Percentiles rank a stretch among this genome's conserved stretches.
Conservation (phyloP, 2,329 filamentous ascomycete genomes). For the Dothideomycetidae sp. region DNA sequence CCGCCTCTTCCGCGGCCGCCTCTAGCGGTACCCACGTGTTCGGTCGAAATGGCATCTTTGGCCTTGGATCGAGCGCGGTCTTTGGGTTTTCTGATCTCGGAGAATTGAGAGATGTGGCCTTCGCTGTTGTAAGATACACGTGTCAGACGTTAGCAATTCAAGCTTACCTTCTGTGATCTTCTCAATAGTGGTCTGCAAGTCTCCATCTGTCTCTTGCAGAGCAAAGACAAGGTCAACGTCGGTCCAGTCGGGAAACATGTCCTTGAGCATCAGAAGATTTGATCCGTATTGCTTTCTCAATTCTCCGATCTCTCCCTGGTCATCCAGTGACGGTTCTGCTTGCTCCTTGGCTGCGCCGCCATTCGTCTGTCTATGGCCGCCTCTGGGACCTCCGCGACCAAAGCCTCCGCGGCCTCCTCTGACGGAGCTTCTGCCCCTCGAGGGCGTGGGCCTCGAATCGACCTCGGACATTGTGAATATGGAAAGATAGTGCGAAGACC, state of each 20-base stretch:
- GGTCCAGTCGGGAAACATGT: slow-evolving; percentile 91
- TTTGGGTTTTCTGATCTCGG: slow-evolving; percentile 71
- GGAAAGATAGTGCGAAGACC: slow-evolving; percentile 9
- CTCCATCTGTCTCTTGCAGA: slow-evolving; percentile 73
- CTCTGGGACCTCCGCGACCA: slow-evolving; percentile 37
- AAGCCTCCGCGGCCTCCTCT: slow-evolving; percentile 68
- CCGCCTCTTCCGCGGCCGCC: slow-evolving; percentile 26
- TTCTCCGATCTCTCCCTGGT: slow-evolving; percentile 80
- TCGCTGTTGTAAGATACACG: slow-evolving; percentile 9
- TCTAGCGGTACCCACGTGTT: slow-evolving; percentile 26
- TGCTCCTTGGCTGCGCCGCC: slow-evolving; percentile 54
- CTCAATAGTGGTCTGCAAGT: slow-evolving; percentile 56
- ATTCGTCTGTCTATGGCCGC: slow-evolving; percentile 42
- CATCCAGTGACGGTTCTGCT: slow-evolving; percentile 51
- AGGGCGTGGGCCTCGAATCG: slow-evolving; percentile 68
- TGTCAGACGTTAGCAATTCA: neutral
- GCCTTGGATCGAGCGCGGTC: slow-evolving; percentile 57
- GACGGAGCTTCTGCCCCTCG: slow-evolving; percentile 77
- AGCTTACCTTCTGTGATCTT: slow-evolving; percentile 63
- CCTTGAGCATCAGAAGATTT: slow-evolving; percentile 70
- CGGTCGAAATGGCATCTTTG: slow-evolving; percentile 46
- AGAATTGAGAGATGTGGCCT: slow-evolving; percentile 74
- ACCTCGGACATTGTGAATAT: slow-evolving; percentile 91
- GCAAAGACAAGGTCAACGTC: slow-evolving; percentile 89
- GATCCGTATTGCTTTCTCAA: slow-evolving; percentile 78